A percentile compares a stretch with the other conserved stretches of the same genome.
phyloP scores from a whole-genome alignment of 2,329 filamentous ascomycete genomes.

The Xylariaceae sp. region DNA sequence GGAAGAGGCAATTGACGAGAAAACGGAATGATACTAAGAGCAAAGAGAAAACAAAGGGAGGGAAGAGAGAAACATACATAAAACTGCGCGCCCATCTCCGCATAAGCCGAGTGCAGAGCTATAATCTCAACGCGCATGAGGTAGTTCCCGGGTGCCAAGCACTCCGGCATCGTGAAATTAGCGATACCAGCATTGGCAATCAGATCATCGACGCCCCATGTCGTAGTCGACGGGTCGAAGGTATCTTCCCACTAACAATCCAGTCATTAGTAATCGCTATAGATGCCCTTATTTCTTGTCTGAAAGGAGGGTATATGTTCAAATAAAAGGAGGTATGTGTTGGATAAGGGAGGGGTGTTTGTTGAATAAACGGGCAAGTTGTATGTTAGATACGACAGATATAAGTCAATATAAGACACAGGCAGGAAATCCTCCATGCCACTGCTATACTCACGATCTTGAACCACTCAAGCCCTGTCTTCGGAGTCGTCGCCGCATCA shows the following conservation, averaged over 20 bases:
- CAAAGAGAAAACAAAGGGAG: neutral
- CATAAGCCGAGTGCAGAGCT: conserved; percentile 47
- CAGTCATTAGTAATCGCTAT: too few species aligned
- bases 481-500: conserved; percentile 42
- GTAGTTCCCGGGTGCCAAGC: conserved; percentile 51
- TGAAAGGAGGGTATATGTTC: too few species aligned
- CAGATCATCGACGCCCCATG: conserved; percentile 48
- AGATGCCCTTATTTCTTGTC: too few species aligned
- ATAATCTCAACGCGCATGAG: conserved; percentile 52
- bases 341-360: too few species aligned
- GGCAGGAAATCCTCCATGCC: neutral
- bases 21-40: neutral
- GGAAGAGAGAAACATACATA: conserved; percentile 25
- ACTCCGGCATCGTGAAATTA: conserved; percentile 47
- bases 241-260: conserved; percentile 45
- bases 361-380: too few species aligned
- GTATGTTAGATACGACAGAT: too few species aligned
- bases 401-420: neutral
- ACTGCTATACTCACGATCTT: conserved; percentile 45
- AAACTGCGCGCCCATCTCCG: conserved; percentile 37
- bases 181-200: conserved; percentile 42
- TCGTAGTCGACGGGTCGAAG: conserved; percentile 38
- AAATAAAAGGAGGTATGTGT: too few species aligned
- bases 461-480: conserved; percentile 46
- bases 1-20: too few species aligned